These are phyloP conservation scores for Austroboletus niveus DNA, from an alignment of 1,284 basidiomycete genomes.

Conservation along the genomic window DNA sequence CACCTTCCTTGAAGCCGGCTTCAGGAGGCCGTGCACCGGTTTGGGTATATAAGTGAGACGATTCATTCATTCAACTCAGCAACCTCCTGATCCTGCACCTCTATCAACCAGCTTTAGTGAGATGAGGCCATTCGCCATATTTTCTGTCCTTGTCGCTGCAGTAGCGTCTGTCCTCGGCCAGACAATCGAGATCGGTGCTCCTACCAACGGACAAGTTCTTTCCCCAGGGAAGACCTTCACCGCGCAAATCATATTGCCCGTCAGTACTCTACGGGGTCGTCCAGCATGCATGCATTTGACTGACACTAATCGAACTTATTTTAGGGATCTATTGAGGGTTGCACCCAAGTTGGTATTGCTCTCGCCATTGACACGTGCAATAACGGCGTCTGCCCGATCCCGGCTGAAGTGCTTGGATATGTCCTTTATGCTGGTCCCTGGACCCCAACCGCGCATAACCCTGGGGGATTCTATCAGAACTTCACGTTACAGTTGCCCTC, in stretches of 20 bases:
- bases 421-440: constrained; percentile 32
- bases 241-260: constrained; percentile 22
- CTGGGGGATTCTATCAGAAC: constrained; percentile 32
- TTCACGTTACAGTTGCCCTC: constrained; percentile 22
- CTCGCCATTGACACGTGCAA: constrained; percentile 23
- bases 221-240: constrained; percentile 14
- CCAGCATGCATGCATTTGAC: not conserved
- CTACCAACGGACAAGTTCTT: constrained; percentile 17
- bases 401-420: constrained; percentile 19
- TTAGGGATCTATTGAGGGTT: constrained; percentile 22
- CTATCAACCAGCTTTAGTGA: not conserved
- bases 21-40: too few relatives aligned
- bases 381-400: constrained; percentile 23
- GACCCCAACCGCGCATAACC: constrained; percentile 20
- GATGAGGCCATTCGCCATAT: constrained; percentile 18
- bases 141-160: constrained; percentile 7
- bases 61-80: too few relatives aligned
- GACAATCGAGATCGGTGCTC: constrained; percentile 28
- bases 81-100: not conserved
- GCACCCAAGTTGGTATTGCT: constrained; percentile 32
- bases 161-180: constrained; percentile 20
- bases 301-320: not conserved
- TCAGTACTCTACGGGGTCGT: constrained; percentile 4
- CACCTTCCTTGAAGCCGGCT: too few relatives aligned
- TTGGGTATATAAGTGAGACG: too few relatives aligned